Evolutionary conservation across 371 early-diverging fungal genomes (phyloP).

Genomic region (Capillidium rhysosporum): DNA sequence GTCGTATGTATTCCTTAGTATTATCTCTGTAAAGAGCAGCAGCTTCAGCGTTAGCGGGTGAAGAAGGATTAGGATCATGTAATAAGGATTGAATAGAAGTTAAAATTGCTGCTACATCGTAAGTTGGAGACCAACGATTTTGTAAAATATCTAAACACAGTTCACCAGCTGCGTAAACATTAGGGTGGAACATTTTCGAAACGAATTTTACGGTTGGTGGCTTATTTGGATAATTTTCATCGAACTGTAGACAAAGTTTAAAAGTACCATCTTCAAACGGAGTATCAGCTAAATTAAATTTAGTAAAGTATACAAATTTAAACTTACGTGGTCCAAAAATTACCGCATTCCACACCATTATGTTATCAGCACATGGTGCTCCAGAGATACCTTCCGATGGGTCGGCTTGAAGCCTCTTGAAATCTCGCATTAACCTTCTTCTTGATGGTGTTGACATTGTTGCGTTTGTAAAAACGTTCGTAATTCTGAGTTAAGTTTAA

Average conservation of each 20-base stretch:
- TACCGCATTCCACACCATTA: constrained; percentile 93
- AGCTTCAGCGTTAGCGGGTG: constrained; percentile 97
- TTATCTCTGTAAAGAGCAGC: constrained; percentile 88
- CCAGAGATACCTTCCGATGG: constrained; percentile 80
- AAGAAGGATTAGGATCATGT: constrained; percentile 96
- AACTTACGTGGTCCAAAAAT: constrained; percentile 85
- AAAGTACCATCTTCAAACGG: constrained; percentile 99
- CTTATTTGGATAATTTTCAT: constrained; percentile 96
- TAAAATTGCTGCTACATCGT: constrained; percentile 89
- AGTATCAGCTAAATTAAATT: constrained; percentile 54
- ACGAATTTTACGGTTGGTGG: constrained; percentile 96
- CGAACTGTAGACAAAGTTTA: constrained; percentile 88
- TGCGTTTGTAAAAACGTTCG: too few species aligned
- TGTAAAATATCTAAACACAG: constrained; percentile 97
- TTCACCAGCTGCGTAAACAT: constrained; percentile 97
- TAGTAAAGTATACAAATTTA: background rate
- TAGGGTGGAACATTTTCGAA: constrained; percentile 98
- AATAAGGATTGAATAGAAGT: constrained; percentile 94
- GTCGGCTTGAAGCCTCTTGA: constrained; percentile 88
- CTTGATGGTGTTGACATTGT: constrained; percentile 71
- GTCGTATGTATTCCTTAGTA: constrained; percentile 76
- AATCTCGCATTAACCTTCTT: constrained; percentile 84
- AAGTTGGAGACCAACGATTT: constrained; percentile 95
- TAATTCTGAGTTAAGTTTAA: too few species aligned
- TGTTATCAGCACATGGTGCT: constrained; percentile 88